Evolutionary conservation across 2,329 filamentous ascomycete genomes (phyloP), one percentile per base, ranked within the genome.

Genomic region (Tolypocladium pustulatum): DNA sequence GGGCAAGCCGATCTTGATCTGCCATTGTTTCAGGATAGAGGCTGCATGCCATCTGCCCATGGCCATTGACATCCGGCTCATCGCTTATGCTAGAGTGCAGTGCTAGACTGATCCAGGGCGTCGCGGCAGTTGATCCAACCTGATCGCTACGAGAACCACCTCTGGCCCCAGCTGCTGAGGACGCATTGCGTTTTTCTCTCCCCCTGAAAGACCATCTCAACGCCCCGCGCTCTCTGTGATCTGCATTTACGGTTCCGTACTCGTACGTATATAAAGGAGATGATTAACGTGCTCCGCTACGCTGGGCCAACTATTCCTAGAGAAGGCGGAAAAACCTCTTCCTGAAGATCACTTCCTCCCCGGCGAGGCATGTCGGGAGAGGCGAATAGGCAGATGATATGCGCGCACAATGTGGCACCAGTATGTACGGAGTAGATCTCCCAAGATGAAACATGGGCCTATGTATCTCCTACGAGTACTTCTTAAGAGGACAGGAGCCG

Each of bases 1-100:
- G 36, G 43, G 38, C 17, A 54, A 57, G 63, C 57, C 57, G 59
- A 65, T 65, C 62, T 64, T 61, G 63, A 65, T 65, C 61, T 66
- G 58, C 62, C 55, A 58, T 59, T 61, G 62, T 64, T 63, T 64
- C 63, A 66, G 61, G 51, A 61, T 56, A n/a, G 41, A 38, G 55
- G 52, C 32, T 59, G 53, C 43, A 49, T 27, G 25, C 25, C 7
- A 49, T 27, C 22, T n/a, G n/a, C n/a, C n/a, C n/a, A n/a, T 20
- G 25, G 43, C 25, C 46, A 51, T 5, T 20, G 25, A 20, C 17
- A 4, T 12, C 49, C 46, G 43, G 27, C 46, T 20, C 46, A 30
- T n/a, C 27, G 27, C 27, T 7, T 27, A 8, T 51, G 27, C 46
- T n/a, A n/a, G n/a, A n/a, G n/a, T n/a, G n/a, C n/a, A n/a, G n/a